Evolutionary conservation across 225 moss, liverwort and hornwort genomes (phyloP).

Genomic region (Sphagnum tenellum): DNA sequence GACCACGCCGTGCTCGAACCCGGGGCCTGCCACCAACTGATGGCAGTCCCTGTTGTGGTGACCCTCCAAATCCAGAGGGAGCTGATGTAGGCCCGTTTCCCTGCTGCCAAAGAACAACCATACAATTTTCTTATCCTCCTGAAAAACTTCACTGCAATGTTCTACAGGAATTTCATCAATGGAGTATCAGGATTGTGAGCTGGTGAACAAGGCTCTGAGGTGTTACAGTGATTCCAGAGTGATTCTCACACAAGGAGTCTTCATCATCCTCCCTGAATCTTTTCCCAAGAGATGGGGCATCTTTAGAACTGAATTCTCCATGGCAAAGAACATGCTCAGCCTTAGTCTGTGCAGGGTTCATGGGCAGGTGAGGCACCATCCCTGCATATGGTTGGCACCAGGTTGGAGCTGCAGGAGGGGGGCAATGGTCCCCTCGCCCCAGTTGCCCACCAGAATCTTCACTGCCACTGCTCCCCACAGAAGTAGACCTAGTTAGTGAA

Average conservation of each 20-base stretch:
- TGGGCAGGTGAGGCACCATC: constrained; percentile 62
- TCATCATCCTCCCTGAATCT: constrained; percentile 84
- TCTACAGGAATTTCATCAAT: too few relatives aligned
- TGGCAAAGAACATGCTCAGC: constrained; percentile 61
- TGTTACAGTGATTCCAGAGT: constrained; percentile 51
- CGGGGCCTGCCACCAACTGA: constrained; percentile 83
- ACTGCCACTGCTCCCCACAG: constrained; percentile 87
- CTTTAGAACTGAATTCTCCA: constrained; percentile 56
- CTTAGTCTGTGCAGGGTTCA: constrained; percentile 73
- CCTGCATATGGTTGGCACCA: constrained; percentile 61
- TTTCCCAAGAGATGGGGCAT: constrained; percentile 81
- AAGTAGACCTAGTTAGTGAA: constrained; percentile 66
- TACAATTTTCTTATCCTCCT: too few relatives aligned
- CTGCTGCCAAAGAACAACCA: too few relatives aligned
- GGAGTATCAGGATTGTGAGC: too few relatives aligned
- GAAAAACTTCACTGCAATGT: too few relatives aligned
- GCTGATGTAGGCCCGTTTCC: not conserved
- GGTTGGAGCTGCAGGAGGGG: constrained; percentile 56
- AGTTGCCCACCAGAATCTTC: constrained; percentile 83
- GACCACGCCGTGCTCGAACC: constrained; percentile 94
- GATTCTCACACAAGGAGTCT: constrained; percentile 42
- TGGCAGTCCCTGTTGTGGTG: constrained; percentile 40
- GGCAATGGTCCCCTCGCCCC: constrained; percentile 36
- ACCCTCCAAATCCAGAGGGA: constrained; percentile 35
- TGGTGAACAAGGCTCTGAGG: too few relatives aligned